These are phyloP conservation scores for Apiospora arundinis DNA, from an alignment of 2,329 filamentous ascomycete species.

Conservation along the genomic window DNA sequence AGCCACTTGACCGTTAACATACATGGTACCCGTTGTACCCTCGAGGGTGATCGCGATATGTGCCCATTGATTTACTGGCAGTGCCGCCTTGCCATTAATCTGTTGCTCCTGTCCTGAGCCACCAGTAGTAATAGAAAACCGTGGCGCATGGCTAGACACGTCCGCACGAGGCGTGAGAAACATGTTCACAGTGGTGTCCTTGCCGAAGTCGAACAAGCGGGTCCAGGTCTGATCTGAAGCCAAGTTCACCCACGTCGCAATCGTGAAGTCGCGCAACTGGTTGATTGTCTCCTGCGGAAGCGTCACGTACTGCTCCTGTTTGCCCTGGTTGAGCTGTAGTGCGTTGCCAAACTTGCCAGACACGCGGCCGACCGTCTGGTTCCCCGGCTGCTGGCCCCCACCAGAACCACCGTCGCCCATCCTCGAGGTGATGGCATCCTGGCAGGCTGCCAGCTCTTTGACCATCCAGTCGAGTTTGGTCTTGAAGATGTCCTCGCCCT, in stretches of 20 bases:
- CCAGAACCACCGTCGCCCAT: slow-evolving; percentile 27
- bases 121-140: slow-evolving; percentile 31
- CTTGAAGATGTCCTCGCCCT: slow-evolving; percentile 39
- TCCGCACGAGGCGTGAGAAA: slow-evolving; percentile 30
- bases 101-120: slow-evolving; percentile 28
- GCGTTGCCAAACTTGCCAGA: slow-evolving; percentile 30
- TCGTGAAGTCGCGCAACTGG: slow-evolving; percentile 32
- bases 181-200: slow-evolving; percentile 30
- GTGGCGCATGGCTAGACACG: slow-evolving; percentile 23
- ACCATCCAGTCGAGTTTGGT: slow-evolving; percentile 43
- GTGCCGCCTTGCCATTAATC: slow-evolving; percentile 27
- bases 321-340: slow-evolving; percentile 24
- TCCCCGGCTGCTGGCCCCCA: slow-evolving; percentile 1
- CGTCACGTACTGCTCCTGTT: slow-evolving; percentile 28
- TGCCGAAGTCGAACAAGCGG: slow-evolving; percentile 33
- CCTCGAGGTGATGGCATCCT: slow-evolving; percentile 40
- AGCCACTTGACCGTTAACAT: slow-evolving; percentile 29
- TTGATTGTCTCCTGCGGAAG: slow-evolving; percentile 33
- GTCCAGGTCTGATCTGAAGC: slow-evolving; percentile 25
- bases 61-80: slow-evolving; percentile 29
- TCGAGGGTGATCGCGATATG: slow-evolving; percentile 30
- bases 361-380: slow-evolving; percentile 27
- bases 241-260: slow-evolving; percentile 31
- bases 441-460: slow-evolving; percentile 38
- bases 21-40: slow-evolving; percentile 27